Evolutionary conservation across 305 asterid species (phyloP).

Genomic region (Salvia sclarea): DNA sequence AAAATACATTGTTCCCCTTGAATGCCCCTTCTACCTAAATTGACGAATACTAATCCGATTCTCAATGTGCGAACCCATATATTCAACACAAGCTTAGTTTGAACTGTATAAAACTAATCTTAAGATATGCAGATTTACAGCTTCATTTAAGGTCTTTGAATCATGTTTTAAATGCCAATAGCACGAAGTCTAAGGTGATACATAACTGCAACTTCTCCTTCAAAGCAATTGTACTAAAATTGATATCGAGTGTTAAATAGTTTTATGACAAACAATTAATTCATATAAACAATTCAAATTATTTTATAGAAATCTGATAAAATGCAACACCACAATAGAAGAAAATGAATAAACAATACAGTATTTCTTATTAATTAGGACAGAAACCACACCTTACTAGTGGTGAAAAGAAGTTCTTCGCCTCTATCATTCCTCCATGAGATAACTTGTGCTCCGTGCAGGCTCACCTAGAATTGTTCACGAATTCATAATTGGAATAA

Average conservation of each 20-base stretch:
- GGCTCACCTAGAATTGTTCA: slow-evolving; percentile 59
- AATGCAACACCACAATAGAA: not conserved
- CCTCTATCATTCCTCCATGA: slow-evolving; percentile 96
- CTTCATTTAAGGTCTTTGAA: slow-evolving; percentile 2
- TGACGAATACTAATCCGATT: not conserved
- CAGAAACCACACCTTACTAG: slow-evolving; percentile 69
- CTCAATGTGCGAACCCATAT: not conserved
- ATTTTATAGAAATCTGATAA: not conserved
- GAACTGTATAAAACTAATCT: not conserved
- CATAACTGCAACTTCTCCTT: not conserved
- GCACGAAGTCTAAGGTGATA: not conserved
- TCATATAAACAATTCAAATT: not conserved
- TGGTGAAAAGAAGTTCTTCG: slow-evolving; percentile 91
- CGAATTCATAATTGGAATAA: slow-evolving; percentile 23
- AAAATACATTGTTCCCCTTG: not conserved
- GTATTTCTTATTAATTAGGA: not conserved
- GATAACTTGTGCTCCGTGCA: slow-evolving; percentile 89
- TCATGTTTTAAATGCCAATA: not conserved
- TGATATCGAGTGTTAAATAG: not conserved
- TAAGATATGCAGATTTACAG: not conserved
- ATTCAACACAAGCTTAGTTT: slow-evolving; percentile 16
- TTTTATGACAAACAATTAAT: not conserved
- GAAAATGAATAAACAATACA: not conserved
- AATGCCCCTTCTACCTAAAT: not conserved
- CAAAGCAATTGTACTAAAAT: not conserved